Percentiles rank a stretch among this genome's conserved stretches.
phyloP scores from a whole-genome alignment of 805 yeast species.

The Candida sonorensis region DNA sequence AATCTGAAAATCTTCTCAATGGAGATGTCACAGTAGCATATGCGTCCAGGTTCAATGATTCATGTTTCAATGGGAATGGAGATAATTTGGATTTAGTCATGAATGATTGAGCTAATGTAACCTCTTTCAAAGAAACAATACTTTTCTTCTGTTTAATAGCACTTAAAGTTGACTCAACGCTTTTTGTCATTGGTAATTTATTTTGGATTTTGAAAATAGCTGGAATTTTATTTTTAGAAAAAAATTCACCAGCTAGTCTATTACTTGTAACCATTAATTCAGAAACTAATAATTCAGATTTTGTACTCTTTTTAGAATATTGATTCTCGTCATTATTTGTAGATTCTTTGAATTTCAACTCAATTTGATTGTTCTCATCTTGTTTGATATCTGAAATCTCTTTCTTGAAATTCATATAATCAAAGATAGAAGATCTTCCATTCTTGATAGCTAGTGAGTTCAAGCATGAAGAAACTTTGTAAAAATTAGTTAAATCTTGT shows the following conservation, averaged over 20 bases:
- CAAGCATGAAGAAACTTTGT: conserved; percentile 25
- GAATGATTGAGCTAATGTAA: conserved; percentile 36
- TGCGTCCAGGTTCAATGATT: conserved; percentile 51
- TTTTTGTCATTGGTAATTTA: conserved; percentile 16
- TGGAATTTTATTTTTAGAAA: conserved; percentile 37
- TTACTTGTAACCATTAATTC: conserved; percentile 84
- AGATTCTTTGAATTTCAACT: conserved; percentile 18
- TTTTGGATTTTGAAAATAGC: conserved; percentile 39
- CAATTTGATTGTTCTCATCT: conserved; percentile 19
- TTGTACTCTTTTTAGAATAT: conserved; percentile 13
- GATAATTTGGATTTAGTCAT: conserved; percentile 49
- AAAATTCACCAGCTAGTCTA: conserved; percentile 45
- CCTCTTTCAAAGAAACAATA: conserved; percentile 31
- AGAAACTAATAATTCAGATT: conserved; percentile 62
- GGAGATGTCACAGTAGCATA: conserved; percentile 88
- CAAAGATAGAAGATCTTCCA: conserved; percentile 30
- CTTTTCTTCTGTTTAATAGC: conserved; percentile 14
- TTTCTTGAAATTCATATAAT: conserved; percentile 13
- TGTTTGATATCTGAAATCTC: conserved; percentile 17
- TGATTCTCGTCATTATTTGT: no score
- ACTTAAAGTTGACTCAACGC: conserved; percentile 15
- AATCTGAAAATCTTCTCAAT: conserved; percentile 72
- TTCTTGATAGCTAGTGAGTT: conserved; percentile 23
- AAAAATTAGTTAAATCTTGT: conserved; percentile 32
- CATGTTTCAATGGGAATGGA: conserved; percentile 42